Evolutionary conservation across 108 stramenopile genomes (phyloP).

Genomic region (Asterionellopsis glacialis): DNA sequence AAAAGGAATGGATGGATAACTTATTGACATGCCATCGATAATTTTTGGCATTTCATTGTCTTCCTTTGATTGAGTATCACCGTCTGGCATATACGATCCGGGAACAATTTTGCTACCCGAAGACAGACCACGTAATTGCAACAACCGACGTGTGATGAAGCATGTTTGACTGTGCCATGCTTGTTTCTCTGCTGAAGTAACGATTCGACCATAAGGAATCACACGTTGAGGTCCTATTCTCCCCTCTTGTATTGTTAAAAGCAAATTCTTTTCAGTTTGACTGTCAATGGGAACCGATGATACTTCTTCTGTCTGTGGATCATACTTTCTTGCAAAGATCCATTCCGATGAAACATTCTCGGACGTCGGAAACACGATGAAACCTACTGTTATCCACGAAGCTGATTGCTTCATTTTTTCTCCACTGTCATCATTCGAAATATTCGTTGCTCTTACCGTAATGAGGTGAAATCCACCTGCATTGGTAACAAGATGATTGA

Average conservation of each 20-base stretch:
- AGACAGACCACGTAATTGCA: slow-evolving; percentile 13
- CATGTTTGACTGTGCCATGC: slow-evolving; percentile 21
- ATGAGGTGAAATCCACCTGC: slow-evolving; percentile 35
- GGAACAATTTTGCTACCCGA: slow-evolving; percentile 65
- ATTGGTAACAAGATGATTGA: slow-evolving; percentile 12
- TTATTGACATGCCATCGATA: slow-evolving; percentile 42
- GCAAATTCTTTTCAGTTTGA: slow-evolving; percentile 36
- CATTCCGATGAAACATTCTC: slow-evolving; percentile 18
- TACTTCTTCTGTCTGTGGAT: slow-evolving; percentile 73
- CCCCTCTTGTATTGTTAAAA: slow-evolving; percentile 25
- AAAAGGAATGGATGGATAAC: slow-evolving; percentile 71
- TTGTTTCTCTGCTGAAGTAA: slow-evolving; percentile 17
- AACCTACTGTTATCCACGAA: not conserved
- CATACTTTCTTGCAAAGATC: slow-evolving; percentile 53
- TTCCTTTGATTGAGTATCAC: slow-evolving; percentile 1
- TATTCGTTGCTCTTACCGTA: slow-evolving; percentile 8
- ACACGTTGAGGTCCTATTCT: slow-evolving; percentile 20
- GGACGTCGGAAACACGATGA: not conserved
- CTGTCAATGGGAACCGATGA: slow-evolving; percentile 48
- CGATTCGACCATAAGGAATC: slow-evolving; percentile 41
- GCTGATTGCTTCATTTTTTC: not conserved
- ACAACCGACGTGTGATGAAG: slow-evolving; percentile 7
- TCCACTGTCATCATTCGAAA: not conserved
- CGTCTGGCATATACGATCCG: slow-evolving; percentile 36
- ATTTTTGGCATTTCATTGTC: not conserved